Base-by-base conservation (phyloP, 371 early-diverging fungal genomes). In the Mortierella sp. region DNA sequence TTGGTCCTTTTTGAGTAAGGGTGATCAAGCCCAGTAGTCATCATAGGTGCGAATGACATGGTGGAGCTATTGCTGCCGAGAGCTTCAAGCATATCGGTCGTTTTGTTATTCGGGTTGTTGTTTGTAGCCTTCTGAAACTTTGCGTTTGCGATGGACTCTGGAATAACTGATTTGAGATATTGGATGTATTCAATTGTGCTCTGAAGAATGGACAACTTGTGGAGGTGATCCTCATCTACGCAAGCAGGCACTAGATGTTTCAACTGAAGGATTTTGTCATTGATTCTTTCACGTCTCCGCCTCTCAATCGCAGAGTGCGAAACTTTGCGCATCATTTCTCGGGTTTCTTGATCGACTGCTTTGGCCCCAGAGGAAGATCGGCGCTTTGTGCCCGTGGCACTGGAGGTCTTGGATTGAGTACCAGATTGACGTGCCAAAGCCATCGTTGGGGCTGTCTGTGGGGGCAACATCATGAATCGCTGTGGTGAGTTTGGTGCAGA, bases 241-340 rank as follows among this genome's bases (percentile, higher is more conserved):
- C 92, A 92, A 40, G 81, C 61, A 2, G 88, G 89, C 7, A 87
- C 83, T 4, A 87, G 67, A 35, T 66, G 60, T 63, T 83, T 84
- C 51, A 88, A 76, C 55, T 82, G 84, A 37, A 83, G 59, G 40
- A 88, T 87, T 76, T 88, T 85, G 72, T 91, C 92, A 69, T 94
- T 93, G 74, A 92, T 92, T 35, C 89, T 84, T 64, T 94, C 93
- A 53, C 94, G 89, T 60, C 94, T 85, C 28, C 93, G 85, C 35
- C 92, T 87, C 68, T 94, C 94, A 29, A 93, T 92, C 17, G 93
- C 92, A 40, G 92, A 91, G 64, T 94, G 94, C 3, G 92, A 90
- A 19, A 89, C 85, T 66, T 90, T 91, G 34, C 91, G 87, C 34
- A 86, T 81, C 49, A 86, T 83, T 54, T 90, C 89, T 5, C 86